Conservation (phyloP, 305 asterid species). For the Stenogyne calaminthoides region DNA sequence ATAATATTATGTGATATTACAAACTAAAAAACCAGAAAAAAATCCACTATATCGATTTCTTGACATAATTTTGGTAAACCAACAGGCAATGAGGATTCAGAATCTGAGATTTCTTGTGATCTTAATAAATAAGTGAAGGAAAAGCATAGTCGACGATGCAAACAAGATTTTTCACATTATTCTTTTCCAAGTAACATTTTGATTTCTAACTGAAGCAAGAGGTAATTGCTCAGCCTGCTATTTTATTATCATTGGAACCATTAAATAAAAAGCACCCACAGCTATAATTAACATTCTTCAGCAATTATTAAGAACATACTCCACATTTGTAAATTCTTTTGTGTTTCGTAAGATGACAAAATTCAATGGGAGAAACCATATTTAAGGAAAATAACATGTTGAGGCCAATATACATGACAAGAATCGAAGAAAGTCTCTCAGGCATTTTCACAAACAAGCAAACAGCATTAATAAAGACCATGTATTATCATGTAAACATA, state of each 20-base stretch:
- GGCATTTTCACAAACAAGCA: slow-evolving; percentile 4
- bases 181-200: not conserved
- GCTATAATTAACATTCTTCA: not conserved
- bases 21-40: too few species aligned
- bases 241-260: not conserved
- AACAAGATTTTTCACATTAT: not conserved
- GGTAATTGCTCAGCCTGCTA: not conserved
- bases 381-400: not conserved
- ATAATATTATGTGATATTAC: too few species aligned
- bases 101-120: not conserved
- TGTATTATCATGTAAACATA: not conserved
- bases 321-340: not conserved
- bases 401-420: not conserved
- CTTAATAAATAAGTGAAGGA: not conserved
- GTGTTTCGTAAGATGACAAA: not conserved
- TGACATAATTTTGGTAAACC: not conserved
- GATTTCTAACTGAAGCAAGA: not conserved
- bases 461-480: not conserved
- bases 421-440: slow-evolving; percentile 1
- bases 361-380: not conserved
- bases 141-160: not conserved
- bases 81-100: not conserved
- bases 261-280: not conserved
- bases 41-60: not conserved
- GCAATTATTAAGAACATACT: not conserved